Conservation (phyloP, 148 eudicot species). For the Bassia scoparia region DNA sequence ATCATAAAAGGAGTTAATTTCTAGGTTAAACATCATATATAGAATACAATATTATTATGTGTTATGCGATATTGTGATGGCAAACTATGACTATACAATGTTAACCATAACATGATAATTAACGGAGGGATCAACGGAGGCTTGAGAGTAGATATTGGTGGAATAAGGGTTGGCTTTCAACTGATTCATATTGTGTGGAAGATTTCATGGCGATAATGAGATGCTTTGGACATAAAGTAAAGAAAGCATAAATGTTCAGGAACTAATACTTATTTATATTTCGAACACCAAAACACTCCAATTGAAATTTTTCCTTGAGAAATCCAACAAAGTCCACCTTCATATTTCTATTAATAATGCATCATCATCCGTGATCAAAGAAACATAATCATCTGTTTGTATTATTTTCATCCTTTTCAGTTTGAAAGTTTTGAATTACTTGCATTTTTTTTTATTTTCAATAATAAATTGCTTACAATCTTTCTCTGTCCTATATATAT, state of each 20-base stretch:
- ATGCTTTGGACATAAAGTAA: not conserved
- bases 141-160: slow-evolving; percentile 3
- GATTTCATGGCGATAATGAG: not conserved
- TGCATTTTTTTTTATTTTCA: no score
- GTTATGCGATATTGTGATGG: no score
- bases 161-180: slow-evolving; percentile 5
- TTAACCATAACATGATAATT: not conserved
- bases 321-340: slow-evolving; percentile 3
- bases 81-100: no score
- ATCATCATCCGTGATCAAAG: not conserved
- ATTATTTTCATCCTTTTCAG: not conserved
- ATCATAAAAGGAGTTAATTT: no score
- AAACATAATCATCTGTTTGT: no score
- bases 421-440: no score
- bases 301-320: not conserved
- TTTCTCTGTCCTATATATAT: no score
- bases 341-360: not conserved
- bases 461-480: no score
- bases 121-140: slow-evolving; percentile 15
- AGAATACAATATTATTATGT: no score
- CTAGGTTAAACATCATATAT: no score
- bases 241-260: not conserved
- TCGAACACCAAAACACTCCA: not conserved
- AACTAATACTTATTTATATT: not conserved
- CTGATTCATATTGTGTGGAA: not conserved